Evolutionary conservation across 2,329 filamentous ascomycete species (phyloP), one percentile per base, ranked within the genome.

Genomic region (Torrubiellomyces zombiae): DNA sequence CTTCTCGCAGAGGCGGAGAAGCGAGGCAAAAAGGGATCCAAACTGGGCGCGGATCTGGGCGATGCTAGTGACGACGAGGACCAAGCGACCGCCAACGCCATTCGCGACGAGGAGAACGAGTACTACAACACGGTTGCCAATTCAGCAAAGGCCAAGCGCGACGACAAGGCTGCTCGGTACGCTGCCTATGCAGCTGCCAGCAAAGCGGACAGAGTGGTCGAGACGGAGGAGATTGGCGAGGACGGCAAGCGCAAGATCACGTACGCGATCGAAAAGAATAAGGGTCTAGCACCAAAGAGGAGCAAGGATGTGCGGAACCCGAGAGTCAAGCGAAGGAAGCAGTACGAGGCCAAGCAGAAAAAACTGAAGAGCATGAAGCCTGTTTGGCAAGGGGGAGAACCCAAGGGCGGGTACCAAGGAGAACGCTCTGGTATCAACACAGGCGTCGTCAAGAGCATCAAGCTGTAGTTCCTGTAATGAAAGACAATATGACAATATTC

Each of bases 271-370:
- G 71, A 85, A 57, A 94, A 95, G 70, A 98, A 98, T 56, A 94
- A 94, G 66, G 89, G 89, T 16, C 58, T 98, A 34, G 75, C 81
- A 30, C 82, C 85, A 23, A 76, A 78, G 52, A 66, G 86, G 35
- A 91, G 78, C 65, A 95, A 98, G 71, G 85, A 92, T 40, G 77
- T 83, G 30, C 65, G 86, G 34, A 98, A 98, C 56, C 85, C 89
- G 18, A 66, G 89, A 49, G 86, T 95, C 36, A 98, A 95, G 76
- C 95, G 94, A 76, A 73, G 82, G 54, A 82, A 82, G 71, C 83
- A 82, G 70, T 98, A 72, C 50, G 83, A 91, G 47, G 77, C 83
- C 51, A 94, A 92, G 67, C 78, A 86, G 68, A 95, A 94, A 79
- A 94, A 95, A 65, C 55, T 95, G 45, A 72, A 70, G 42, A 86